Conservation (phyloP, 2,329 filamentous ascomycete species). For the Orbilia ellipsospora region DNA sequence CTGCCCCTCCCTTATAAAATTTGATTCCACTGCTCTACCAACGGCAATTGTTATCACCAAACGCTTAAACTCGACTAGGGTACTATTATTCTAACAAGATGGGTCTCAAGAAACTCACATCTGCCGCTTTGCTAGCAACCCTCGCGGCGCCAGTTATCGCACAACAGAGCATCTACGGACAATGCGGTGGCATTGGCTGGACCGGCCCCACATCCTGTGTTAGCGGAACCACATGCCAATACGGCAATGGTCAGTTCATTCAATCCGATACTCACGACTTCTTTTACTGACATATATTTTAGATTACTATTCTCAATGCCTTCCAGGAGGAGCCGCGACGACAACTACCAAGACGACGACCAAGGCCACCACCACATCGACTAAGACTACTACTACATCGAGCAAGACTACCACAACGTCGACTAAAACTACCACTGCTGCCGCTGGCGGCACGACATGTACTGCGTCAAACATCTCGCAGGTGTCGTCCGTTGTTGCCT, state of each 20-base stretch:
- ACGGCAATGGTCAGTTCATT: conserved; percentile 18
- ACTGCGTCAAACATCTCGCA: neutral
- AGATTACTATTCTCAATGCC: conserved; percentile 49
- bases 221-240: conserved; percentile 5
- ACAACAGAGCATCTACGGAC: conserved; percentile 17
- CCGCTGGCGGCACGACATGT: neutral
- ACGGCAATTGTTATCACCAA: too few relatives aligned
- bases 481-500: conserved; percentile 7
- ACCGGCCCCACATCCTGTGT: conserved; percentile 30
- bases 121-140: too few relatives aligned
- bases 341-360: conserved; percentile 15
- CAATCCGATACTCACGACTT: neutral
- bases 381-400: neutral
- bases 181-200: conserved; percentile 35
- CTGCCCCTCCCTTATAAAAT: too few relatives aligned
- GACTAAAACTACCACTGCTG: neutral
- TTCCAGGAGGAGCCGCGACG: conserved; percentile 37
- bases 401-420: neutral
- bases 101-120: too few relatives aligned
- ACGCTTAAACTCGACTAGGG: too few relatives aligned
- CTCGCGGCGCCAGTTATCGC: neutral
- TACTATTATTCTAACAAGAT: too few relatives aligned
- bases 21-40: too few relatives aligned
- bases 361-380: conserved; percentile 1
- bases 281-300: neutral